phyloP scores from a whole-genome alignment of 768 basidiomycete genomes.

The Podaxis pistillaris region DNA sequence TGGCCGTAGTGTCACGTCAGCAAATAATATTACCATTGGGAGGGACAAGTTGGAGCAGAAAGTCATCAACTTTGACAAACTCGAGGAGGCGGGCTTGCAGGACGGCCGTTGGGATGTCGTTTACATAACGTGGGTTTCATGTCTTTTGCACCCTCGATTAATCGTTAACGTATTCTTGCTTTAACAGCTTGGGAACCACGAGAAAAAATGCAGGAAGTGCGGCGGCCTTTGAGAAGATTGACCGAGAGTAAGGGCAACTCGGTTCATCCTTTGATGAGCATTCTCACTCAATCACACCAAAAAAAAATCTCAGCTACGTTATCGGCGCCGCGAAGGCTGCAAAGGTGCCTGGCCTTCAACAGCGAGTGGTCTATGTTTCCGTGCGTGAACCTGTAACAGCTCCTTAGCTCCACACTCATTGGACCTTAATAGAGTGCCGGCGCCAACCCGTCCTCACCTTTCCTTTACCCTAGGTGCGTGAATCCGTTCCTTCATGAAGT shows the following conservation, averaged over 20 bases:
- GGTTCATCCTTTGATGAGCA: background rate
- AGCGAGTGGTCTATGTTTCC: slow-evolving; percentile 71
- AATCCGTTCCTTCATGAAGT: background rate
- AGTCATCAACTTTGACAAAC: slow-evolving; percentile 65
- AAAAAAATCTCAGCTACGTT: slow-evolving; percentile 53
- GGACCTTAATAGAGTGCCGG: slow-evolving; percentile 36
- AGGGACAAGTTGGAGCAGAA: slow-evolving; percentile 68
- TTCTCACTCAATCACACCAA: background rate
- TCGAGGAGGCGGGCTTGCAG: slow-evolving; percentile 48
- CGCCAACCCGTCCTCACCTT: slow-evolving; percentile 46
- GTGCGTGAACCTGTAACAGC: slow-evolving; percentile 32
- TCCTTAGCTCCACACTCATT: background rate
- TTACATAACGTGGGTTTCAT: slow-evolving; percentile 55
- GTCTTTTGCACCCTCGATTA: background rate
- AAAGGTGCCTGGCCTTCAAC: slow-evolving; percentile 45
- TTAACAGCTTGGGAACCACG: slow-evolving; percentile 61
- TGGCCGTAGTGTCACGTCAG: slow-evolving; percentile 59
- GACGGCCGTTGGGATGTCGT: slow-evolving; percentile 72
- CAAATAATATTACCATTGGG: slow-evolving; percentile 35
- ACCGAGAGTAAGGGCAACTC: slow-evolving; percentile 55
- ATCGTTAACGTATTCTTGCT: background rate
- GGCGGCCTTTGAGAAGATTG: slow-evolving; percentile 72
- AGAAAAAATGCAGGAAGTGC: slow-evolving; percentile 58
- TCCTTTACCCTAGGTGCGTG: slow-evolving; percentile 51
- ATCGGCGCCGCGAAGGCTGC: slow-evolving; percentile 69